Evolutionary conservation across 176 grass and related monocot genomes (phyloP), one percentile per base, ranked within the genome.

Genomic region (Puya raimondii): DNA sequence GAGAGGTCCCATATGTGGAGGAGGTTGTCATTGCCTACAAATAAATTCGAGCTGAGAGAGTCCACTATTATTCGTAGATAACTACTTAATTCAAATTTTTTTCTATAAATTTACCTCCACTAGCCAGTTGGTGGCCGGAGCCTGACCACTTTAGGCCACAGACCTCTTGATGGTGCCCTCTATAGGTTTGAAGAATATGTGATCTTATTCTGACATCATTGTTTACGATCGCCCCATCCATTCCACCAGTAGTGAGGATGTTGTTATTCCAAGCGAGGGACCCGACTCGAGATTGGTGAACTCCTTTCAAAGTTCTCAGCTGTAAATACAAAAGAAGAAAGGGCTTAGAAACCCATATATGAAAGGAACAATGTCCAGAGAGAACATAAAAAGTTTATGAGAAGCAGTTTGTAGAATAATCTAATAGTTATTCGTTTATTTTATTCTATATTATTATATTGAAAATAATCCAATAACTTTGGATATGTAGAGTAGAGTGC

Each of bases 261-360:
- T 68, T 86, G 63, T 83, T 86, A 70, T 86, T 91, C 88, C 83
- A 91, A 69, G 88, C 73, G 13, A 91, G 74, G 6, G 88, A 86
- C n/a, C 88, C 83, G 21, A 91, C 83, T 42, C 88, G 80, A 51
- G 83, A 74, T 47, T 80, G 77, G 4, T 83, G 88, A 33, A 78
- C 74, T 8, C 83, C 88, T 69, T 72, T 71, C 54, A 91, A 70
- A 53, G 83, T 91, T 54, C 83, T 86, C 80, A 86, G 9, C 83
- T 91, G 74, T 27, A 91, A 48, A 59, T 59, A 17, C 54, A 59
- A 59, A 5, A 59, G 6, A 59, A 59, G 16, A 17, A 16, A 18
- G 15, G 13, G 20, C 15, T 20, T 9, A 17, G 20, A 59, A 9
- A 21, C 15, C 54, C 54, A 58, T 8, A 58, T 58, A 58, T 58